Evolutionary conservation across 805 yeast genomes (phyloP).

Genomic region (Lipomyces oligophaga): DNA sequence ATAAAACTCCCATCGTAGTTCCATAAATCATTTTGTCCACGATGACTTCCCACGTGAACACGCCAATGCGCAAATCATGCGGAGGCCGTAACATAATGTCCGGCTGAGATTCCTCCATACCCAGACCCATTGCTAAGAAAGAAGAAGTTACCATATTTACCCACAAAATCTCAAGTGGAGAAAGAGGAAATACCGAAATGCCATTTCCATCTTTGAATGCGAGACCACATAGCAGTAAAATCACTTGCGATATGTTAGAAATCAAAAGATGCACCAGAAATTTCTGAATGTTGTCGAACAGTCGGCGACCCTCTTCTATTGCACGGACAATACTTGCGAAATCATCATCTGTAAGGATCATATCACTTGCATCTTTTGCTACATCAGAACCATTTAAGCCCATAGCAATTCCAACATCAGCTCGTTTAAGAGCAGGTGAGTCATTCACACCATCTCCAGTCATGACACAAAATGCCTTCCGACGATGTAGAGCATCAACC

Average conservation of each 20-base stretch:
- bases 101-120: conserved; percentile 61
- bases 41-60: conserved; percentile 65
- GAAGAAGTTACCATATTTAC: conserved; percentile 73
- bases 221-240: conserved; percentile 66
- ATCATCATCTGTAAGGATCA: conserved; percentile 73
- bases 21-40: conserved; percentile 72
- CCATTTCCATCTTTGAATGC: conserved; percentile 62
- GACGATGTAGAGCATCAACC: conserved; percentile 71
- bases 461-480: conserved; percentile 68
- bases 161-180: conserved; percentile 80
- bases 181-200: conserved; percentile 74
- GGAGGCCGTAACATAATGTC: conserved; percentile 67
- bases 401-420: conserved; percentile 84
- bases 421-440: conserved; percentile 69
- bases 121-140: conserved; percentile 82
- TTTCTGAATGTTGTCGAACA: conserved; percentile 74
- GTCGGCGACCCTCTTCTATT: conserved; percentile 76
- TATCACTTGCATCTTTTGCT: conserved; percentile 77
- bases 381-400: conserved; percentile 78
- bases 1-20: conserved; percentile 58
- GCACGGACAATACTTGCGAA: conserved; percentile 77
- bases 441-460: conserved; percentile 84
- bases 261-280: conserved; percentile 71
- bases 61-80: conserved; percentile 50
- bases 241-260: conserved; percentile 68